phyloP scores from a whole-genome alignment of 257 asterid species.

The Nicotiana undulata region DNA sequence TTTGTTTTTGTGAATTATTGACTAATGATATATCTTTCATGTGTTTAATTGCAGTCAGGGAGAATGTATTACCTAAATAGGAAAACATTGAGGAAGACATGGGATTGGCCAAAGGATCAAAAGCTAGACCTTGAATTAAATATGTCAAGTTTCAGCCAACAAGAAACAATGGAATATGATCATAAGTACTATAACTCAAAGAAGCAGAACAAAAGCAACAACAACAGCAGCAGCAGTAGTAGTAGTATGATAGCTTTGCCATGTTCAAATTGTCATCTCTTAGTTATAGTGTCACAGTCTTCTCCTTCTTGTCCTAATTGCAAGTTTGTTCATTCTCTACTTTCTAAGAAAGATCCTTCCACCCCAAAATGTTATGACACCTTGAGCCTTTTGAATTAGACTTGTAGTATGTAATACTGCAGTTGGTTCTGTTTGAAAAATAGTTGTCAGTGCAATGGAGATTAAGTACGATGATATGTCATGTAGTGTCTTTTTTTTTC shows the following conservation, averaged over 20 bases:
- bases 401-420: background rate
- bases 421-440: background rate
- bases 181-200: background rate
- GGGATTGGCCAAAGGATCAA: constrained; percentile 43
- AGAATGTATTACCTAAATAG: constrained; percentile 48
- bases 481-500: background rate
- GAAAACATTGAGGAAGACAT: constrained; percentile 35
- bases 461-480: background rate
- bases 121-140: constrained; percentile 44
- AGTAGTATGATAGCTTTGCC: constrained; percentile 46
- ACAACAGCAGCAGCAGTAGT: background rate
- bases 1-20: background rate
- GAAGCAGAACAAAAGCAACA: background rate
- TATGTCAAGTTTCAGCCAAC: constrained; percentile 22
- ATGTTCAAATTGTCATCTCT: constrained; percentile 55
- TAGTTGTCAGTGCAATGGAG: background rate
- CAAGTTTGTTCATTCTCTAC: constrained; percentile 44
- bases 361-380: background rate
- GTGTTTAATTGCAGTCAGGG: constrained; percentile 29
- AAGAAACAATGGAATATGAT: background rate
- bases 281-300: constrained; percentile 40
- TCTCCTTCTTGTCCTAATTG: constrained; percentile 59
- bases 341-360: background rate
- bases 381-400: background rate
- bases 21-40: background rate